phyloP scores from a whole-genome alignment of 2,329 filamentous ascomycete genomes.

The Aspergillus brasiliensis region DNA sequence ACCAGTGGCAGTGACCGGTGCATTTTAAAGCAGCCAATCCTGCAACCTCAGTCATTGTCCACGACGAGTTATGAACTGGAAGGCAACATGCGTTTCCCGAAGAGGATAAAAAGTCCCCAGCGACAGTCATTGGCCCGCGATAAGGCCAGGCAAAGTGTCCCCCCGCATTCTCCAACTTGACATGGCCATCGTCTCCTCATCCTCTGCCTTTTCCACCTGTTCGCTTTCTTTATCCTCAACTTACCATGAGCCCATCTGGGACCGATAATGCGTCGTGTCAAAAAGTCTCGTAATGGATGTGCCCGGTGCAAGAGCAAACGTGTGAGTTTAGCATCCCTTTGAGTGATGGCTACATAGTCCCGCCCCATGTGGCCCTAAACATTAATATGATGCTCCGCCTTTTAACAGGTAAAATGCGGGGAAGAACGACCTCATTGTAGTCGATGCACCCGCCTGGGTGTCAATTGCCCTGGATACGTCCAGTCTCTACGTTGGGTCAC shows the following conservation, averaged over 20 bases:
- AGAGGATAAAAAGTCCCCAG: slow-evolving; percentile 10
- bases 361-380: not conserved
- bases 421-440: slow-evolving; percentile 42
- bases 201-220: not conserved
- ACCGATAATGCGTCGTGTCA: slow-evolving; percentile 47
- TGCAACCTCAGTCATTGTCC: not conserved
- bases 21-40: not conserved
- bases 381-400: slow-evolving; percentile 1
- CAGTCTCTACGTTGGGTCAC: slow-evolving; percentile 43
- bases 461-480: slow-evolving; percentile 41
- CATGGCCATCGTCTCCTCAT: not conserved
- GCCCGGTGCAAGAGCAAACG: slow-evolving; percentile 46
- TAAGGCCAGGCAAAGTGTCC: not conserved
- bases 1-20: not conserved
- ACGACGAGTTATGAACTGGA: not conserved
- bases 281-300: slow-evolving; percentile 46
- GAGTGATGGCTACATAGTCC: slow-evolving; percentile 1
- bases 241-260: slow-evolving; percentile 27
- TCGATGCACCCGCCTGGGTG: slow-evolving; percentile 41
- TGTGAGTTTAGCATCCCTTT: slow-evolving; percentile 24
- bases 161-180: slow-evolving; percentile 1
- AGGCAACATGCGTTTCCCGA: slow-evolving; percentile 10
- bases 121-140: slow-evolving; percentile 2
- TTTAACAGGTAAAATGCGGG: slow-evolving; percentile 42
- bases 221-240: slow-evolving; percentile 37